Evolutionary conservation across 2,329 filamentous ascomycete species (phyloP), one percentile per base, ranked within the genome.

Genomic region (Penicillium sp.): DNA sequence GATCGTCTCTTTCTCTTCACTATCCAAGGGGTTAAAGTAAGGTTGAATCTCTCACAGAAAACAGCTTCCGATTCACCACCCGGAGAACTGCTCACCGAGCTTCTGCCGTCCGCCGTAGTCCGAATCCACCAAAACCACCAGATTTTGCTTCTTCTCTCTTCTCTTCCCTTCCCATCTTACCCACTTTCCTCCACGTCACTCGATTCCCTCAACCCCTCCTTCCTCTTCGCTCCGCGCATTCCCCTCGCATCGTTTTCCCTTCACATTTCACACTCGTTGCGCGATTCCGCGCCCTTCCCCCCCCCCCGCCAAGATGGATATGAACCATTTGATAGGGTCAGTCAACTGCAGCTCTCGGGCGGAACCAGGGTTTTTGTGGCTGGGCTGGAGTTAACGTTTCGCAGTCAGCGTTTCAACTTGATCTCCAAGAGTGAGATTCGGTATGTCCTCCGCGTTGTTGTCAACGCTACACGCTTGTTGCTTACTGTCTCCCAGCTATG

Each of bases 361-460:
- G 70, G 69, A 72, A 65, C 65, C 68, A 71, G 68, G 71, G 69
- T 70, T 72, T 75, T 65, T 75, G 69, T 67, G 70, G 73, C 67
- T 73, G 65, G 68, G 74, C 72, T 72, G 69, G 69, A 70, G 69
- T 73, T 75, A 74, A 77, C 74, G 74, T 70, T 65, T 71, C 60
- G 67, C 80, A 93, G 92, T 81, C 91, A 93, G 81, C 90, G 91
- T 78, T 97, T 97, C 84, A 97, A 93, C 66, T 88, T 97, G 82
- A 95, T 97, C 81, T 97, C 93, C 65, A 96, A 94, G 84, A 97
- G 92, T 80, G 93, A 97, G 82, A 97, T 97, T 82, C 91, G 93
- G 91, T 97, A 85, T 75, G 88, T 81, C 65, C 35, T 47, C 66
- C 40, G 45, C 59, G 64, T 61, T 65, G 65, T 67, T 60, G 35